Conservation (phyloP, 2,329 filamentous ascomycete genomes). For the Calonectria pteridis region DNA sequence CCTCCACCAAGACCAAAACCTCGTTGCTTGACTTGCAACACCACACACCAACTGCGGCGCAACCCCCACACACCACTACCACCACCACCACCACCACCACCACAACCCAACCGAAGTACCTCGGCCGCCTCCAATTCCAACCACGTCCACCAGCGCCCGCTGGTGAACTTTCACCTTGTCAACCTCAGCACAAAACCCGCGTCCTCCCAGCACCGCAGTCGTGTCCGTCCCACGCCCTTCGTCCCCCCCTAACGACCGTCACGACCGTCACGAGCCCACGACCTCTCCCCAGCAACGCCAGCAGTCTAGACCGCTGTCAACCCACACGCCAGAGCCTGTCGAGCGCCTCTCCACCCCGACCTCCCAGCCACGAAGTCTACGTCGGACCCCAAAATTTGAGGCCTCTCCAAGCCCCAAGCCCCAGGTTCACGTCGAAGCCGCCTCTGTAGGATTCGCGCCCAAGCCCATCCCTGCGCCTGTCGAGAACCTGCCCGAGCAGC, state of each 20-base stretch:
- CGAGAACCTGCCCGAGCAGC: constrained; percentile 39
- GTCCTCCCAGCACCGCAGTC: constrained; percentile 54
- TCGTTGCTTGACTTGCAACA: constrained; percentile 26
- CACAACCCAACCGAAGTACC: constrained; percentile 17
- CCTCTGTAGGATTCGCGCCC: constrained; percentile 62
- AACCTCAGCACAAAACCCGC: constrained; percentile 44
- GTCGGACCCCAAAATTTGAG: constrained; percentile 65
- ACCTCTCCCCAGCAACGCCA: constrained; percentile 59
- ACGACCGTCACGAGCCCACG: constrained; percentile 65
- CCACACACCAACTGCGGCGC: constrained; percentile 35
- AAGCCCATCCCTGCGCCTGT: constrained; percentile 45
- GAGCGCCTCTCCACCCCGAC: constrained; percentile 60
- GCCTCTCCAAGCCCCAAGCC: constrained; percentile 58
- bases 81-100: too few species aligned
- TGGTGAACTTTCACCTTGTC: constrained; percentile 64
- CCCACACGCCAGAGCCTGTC: constrained; percentile 51
- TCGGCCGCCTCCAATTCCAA: not conserved
- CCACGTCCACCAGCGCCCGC: constrained; percentile 51
- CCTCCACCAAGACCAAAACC: constrained; percentile 23
- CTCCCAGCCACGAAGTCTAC: constrained; percentile 61
- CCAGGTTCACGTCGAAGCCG: constrained; percentile 60
- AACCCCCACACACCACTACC: constrained; percentile 32
- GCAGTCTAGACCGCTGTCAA: constrained; percentile 47
- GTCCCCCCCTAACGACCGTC: constrained; percentile 63
- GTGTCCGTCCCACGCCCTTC: constrained; percentile 58